Conservation (phyloP, 2,329 filamentous ascomycete genomes). For the Pyrenophora teres region DNA sequence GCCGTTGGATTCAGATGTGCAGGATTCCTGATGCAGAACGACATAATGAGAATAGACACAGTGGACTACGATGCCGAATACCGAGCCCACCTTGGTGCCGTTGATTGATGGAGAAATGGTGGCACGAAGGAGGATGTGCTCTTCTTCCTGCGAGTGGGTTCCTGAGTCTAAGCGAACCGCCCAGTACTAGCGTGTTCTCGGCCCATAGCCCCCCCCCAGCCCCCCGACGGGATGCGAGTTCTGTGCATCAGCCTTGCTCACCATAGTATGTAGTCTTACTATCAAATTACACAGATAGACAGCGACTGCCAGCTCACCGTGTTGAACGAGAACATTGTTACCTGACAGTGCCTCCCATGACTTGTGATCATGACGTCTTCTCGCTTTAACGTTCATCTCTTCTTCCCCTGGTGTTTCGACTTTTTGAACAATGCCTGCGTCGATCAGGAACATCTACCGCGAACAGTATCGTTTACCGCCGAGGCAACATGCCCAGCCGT, state of each 20-base stretch:
- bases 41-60: neutral
- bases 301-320: neutral
- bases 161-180: slow-evolving; percentile 1
- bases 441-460: slow-evolving; percentile 19
- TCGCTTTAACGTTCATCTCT: neutral
- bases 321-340: neutral
- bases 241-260: too few species aligned
- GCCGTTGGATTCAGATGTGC: neutral
- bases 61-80: neutral
- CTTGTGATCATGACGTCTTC: neutral
- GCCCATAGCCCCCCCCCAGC: too few species aligned
- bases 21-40: neutral
- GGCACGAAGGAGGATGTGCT: neutral
- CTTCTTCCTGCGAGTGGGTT: neutral
- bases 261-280: too few species aligned
- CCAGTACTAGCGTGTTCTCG: too few species aligned
- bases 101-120: slow-evolving; percentile 6
- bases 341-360: neutral
- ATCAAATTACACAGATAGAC: too few species aligned
- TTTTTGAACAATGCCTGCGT: slow-evolving; percentile 21
- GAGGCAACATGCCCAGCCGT: slow-evolving; percentile 4
- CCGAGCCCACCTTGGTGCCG: neutral
- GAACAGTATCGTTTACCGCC: slow-evolving; percentile 11
- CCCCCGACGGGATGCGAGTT: too few species aligned
- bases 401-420: slow-evolving; percentile 20